Percentiles rank a stretch among this genome's conserved stretches.
phyloP scores from a whole-genome alignment of 305 asterid genomes.

The Solanum hybrid region DNA sequence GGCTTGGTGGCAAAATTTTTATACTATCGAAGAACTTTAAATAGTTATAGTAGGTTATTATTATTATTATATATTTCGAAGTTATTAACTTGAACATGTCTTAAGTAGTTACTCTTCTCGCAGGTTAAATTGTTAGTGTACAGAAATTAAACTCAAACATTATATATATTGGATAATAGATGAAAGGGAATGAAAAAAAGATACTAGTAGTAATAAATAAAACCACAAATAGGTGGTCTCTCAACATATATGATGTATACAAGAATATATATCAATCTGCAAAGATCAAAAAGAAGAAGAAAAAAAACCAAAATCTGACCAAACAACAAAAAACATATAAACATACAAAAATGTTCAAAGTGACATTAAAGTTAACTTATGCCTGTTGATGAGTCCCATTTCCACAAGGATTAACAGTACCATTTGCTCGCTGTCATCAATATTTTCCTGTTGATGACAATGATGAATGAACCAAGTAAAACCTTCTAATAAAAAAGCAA shows the following conservation, averaged over 20 bases:
- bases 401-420: conserved; percentile 21
- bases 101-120: background rate
- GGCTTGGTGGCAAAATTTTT: background rate
- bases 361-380: background rate
- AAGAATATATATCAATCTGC: background rate
- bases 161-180: too few species aligned
- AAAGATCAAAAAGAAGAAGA: background rate
- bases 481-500: conserved; percentile 44
- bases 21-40: too few species aligned
- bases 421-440: too few species aligned
- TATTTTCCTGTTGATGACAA: conserved; percentile 51
- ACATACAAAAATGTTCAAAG: background rate
- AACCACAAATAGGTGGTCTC: conserved; percentile 6
- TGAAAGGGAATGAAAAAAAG: background rate
- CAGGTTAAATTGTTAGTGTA: background rate
- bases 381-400: conserved; percentile 14
- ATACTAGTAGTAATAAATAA: background rate
- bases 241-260: conserved; percentile 1
- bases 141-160: background rate
- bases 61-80: background rate
- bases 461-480: conserved; percentile 62
- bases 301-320: background rate
- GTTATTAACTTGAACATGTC: background rate
- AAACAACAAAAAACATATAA: background rate
- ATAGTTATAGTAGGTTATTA: background rate